phyloP scores from a whole-genome alignment of 1,284 basidiomycete species.

The Takashimella koratensis region DNA sequence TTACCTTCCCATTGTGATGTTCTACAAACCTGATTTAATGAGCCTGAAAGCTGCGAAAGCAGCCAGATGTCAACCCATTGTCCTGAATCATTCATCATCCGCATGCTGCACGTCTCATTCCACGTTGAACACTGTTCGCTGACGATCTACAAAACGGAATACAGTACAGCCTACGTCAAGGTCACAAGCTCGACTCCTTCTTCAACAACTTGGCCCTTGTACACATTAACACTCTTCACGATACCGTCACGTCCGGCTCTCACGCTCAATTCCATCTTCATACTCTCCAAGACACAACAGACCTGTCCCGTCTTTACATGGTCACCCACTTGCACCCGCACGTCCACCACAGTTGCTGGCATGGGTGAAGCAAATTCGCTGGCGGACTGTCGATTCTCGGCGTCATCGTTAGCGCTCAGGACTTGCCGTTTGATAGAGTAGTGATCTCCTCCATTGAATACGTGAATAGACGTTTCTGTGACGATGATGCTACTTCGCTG shows the following conservation, averaged over 20 bases:
- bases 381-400: constrained; percentile 1
- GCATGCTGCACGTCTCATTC: background rate
- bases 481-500: constrained; percentile 32
- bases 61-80: constrained; percentile 28
- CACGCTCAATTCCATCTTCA: constrained; percentile 92
- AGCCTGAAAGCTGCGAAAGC: constrained; percentile 36
- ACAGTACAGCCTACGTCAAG: constrained; percentile 29
- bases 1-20: constrained; percentile 27
- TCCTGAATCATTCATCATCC: constrained; percentile 1
- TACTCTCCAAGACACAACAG: constrained; percentile 82
- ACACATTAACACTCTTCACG: constrained; percentile 67
- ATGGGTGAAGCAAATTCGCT: constrained; percentile 60
- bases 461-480: constrained; percentile 34
- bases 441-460: constrained; percentile 32
- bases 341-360: constrained; percentile 83
- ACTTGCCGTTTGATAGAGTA: constrained; percentile 20
- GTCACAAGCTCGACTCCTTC: constrained; percentile 76
- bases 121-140: background rate
- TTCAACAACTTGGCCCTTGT: constrained; percentile 79
- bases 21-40: constrained; percentile 51
- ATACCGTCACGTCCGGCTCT: constrained; percentile 65
- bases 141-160: background rate
- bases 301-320: constrained; percentile 73
- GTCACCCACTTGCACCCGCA: constrained; percentile 71
- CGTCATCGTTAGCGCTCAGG: constrained; percentile 14